phyloP scores from a whole-genome alignment of 2,329 filamentous ascomycete genomes.

The Camptophora hylomeconis region DNA sequence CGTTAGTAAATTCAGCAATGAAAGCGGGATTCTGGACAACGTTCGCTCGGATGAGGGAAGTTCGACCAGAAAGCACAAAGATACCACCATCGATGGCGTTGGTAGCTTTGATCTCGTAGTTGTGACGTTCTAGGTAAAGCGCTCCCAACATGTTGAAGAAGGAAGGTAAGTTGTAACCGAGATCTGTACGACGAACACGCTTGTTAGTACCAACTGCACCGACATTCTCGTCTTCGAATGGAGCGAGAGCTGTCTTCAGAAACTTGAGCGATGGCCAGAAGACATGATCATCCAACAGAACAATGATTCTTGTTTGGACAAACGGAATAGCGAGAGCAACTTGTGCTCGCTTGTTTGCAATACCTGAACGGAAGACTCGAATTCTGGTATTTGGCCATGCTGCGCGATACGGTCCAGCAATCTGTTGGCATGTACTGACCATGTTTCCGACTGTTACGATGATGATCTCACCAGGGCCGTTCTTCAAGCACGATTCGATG shows the following conservation, averaged over 20 bases:
- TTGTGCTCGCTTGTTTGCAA: conserved; percentile 39
- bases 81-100: conserved; percentile 46
- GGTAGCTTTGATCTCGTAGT: conserved; percentile 46
- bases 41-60: conserved; percentile 36
- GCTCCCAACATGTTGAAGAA: conserved; percentile 45
- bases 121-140: conserved; percentile 48
- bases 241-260: conserved; percentile 29
- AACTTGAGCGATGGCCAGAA: conserved; percentile 33
- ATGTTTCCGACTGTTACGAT: conserved; percentile 33
- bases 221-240: conserved; percentile 33
- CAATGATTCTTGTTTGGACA: conserved; percentile 22
- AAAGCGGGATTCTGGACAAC: conserved; percentile 37
- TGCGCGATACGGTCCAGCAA: conserved; percentile 1
- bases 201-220: conserved; percentile 47
- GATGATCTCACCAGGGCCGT: conserved; percentile 27
- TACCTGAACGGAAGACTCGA: conserved; percentile 20
- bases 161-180: conserved; percentile 8
- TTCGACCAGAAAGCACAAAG: conserved; percentile 46
- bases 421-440: conserved; percentile 5
- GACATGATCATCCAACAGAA: conserved; percentile 42
- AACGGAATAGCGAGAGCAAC: conserved; percentile 27
- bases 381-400: conserved; percentile 9
- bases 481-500: conserved; percentile 27
- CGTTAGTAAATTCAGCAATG: conserved; percentile 32
- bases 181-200: conserved; percentile 30